Evolutionary conservation across 2,329 filamentous ascomycete genomes (phyloP).

Genomic region (Pseudophaeomoniella oleicola): DNA sequence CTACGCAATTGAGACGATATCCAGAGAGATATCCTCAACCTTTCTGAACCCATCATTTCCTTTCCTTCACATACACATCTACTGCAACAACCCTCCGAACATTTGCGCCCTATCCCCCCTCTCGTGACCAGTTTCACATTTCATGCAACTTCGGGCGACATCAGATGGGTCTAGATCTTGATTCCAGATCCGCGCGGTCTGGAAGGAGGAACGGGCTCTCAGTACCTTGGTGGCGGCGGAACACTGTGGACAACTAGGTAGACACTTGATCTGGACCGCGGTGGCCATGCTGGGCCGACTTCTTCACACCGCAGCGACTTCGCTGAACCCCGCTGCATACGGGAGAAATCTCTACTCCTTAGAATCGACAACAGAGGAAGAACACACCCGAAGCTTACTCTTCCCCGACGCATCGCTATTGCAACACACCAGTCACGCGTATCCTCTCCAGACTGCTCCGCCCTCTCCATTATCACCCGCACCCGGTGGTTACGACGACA

Average conservation of each 20-base stretch:
- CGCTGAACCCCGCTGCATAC: slow-evolving; percentile 25
- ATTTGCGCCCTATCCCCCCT: background rate
- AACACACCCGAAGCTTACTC: slow-evolving; percentile 31
- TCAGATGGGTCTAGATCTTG: background rate
- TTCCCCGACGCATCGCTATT: slow-evolving; percentile 30
- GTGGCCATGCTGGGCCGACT: slow-evolving; percentile 27
- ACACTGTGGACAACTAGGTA: background rate
- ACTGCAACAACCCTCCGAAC: too few species aligned
- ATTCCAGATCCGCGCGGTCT: background rate
- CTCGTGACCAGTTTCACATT: background rate
- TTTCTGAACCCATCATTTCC: too few species aligned
- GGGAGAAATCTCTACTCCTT: slow-evolving; percentile 22
- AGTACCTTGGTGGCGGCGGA: background rate
- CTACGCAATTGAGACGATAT: too few species aligned
- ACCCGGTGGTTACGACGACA: slow-evolving; percentile 30
- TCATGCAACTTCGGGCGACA: background rate
- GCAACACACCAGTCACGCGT: slow-evolving; percentile 23
- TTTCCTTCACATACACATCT: too few species aligned
- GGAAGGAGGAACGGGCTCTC: background rate
- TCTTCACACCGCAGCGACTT: slow-evolving; percentile 27
- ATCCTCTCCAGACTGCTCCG: slow-evolving; percentile 24
- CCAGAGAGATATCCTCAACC: too few species aligned
- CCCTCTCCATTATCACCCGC: slow-evolving; percentile 25
- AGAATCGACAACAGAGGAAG: slow-evolving; percentile 34
- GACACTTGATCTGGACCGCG: background rate